phyloP scores from a whole-genome alignment of 2,329 filamentous ascomycete genomes.

The Thermoascus crustaceus region DNA sequence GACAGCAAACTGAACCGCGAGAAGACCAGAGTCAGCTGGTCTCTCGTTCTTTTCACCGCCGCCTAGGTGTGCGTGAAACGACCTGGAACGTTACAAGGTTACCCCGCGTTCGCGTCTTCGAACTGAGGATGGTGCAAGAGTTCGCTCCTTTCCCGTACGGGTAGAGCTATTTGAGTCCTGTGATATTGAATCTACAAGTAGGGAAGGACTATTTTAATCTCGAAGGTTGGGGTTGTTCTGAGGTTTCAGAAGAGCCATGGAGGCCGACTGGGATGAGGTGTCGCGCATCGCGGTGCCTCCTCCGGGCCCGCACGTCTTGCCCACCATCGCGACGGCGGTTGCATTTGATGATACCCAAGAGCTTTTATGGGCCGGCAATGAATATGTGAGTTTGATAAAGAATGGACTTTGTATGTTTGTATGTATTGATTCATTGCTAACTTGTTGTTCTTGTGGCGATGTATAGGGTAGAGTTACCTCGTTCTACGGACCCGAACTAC shows the following conservation, averaged over 20 bases:
- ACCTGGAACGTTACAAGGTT: no score
- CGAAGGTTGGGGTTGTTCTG: constrained; percentile 8
- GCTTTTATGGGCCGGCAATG: constrained; percentile 86
- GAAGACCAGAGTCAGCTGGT: no score
- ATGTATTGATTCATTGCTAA: constrained; percentile 9
- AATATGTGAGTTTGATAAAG: constrained; percentile 58
- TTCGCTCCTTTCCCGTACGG: constrained; percentile 24
- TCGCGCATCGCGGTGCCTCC: constrained; percentile 74
- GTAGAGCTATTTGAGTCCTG: constrained; percentile 17
- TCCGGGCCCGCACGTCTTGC: constrained; percentile 60
- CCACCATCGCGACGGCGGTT: constrained; percentile 67
- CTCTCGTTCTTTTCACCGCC: no score
- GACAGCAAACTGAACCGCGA: no score
- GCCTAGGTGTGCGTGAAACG: no score
- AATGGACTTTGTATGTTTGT: no score
- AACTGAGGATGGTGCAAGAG: constrained; percentile 25
- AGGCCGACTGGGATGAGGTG: constrained; percentile 55
- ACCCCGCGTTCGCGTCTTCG: constrained; percentile 30
- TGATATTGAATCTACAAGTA: neutral
- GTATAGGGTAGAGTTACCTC: constrained; percentile 78
- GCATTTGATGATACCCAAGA: constrained; percentile 87
- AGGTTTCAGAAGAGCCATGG: constrained; percentile 30
- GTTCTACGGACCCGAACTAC: constrained; percentile 77
- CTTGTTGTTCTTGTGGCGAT: constrained; percentile 8
- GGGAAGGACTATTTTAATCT: neutral